Conservation (phyloP, 1,139 yeast species). For the Suhomyces kunorum region DNA sequence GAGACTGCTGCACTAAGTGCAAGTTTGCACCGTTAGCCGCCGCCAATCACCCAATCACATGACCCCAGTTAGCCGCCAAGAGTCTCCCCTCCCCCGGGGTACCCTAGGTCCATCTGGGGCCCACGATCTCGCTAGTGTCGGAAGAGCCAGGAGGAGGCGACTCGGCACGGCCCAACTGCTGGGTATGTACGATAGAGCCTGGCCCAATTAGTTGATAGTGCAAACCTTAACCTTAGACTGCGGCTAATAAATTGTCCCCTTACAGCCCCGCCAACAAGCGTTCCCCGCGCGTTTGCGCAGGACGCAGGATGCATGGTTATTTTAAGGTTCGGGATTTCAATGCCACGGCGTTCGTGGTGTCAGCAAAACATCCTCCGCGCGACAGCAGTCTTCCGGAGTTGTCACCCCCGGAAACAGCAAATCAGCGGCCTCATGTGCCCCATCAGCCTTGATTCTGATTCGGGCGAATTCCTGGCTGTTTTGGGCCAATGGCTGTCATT, state of each 20-base stretch:
- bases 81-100: background rate
- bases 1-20: background rate
- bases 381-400: too few relatives aligned
- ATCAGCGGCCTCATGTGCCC: too few relatives aligned
- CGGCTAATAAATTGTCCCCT: slow-evolving; percentile 1
- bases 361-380: too few relatives aligned
- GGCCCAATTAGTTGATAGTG: background rate
- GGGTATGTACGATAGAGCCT: slow-evolving; percentile 1
- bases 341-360: slow-evolving; percentile 3
- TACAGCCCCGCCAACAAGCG: background rate
- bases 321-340: background rate
- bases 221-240: background rate
- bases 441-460: slow-evolving; percentile 4
- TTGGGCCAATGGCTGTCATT: slow-evolving; percentile 1
- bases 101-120: slow-evolving; percentile 3
- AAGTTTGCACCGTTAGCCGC: background rate
- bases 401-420: too few relatives aligned
- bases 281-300: background rate
- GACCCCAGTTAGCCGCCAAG: too few relatives aligned
- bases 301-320: background rate
- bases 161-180: slow-evolving; percentile 1
- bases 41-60: background rate
- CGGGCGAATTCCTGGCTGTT: slow-evolving; percentile 2
- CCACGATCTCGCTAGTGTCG: slow-evolving; percentile 6
- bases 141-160: background rate